phyloP scores from a whole-genome alignment of 306 rosid genomes.

The Herpetospermum pedunculosum region DNA sequence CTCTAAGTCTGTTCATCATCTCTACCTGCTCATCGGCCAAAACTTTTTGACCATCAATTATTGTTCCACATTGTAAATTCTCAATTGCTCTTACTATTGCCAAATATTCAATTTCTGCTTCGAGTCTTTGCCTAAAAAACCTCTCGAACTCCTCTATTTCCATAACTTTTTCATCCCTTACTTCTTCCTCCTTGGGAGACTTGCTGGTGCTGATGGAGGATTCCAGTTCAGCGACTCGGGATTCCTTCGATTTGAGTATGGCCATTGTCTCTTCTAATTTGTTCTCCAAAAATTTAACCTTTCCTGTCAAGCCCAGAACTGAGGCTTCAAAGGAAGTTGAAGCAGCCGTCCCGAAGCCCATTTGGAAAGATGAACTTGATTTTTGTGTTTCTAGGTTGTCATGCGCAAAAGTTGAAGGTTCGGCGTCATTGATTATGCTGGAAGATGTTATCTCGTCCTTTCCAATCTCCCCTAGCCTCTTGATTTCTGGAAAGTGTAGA shows the following conservation, averaged over 20 bases:
- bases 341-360: conserved; percentile 29
- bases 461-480: conserved; percentile 51
- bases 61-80: conserved; percentile 28
- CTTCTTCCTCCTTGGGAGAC: conserved; percentile 32
- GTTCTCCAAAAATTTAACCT: conserved; percentile 38
- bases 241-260: conserved; percentile 35
- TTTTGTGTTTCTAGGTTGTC: conserved; percentile 24
- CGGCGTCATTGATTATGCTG: conserved; percentile 28
- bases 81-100: conserved; percentile 28
- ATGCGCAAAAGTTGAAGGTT: conserved; percentile 23
- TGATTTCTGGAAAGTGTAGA: conserved; percentile 49
- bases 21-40: conserved; percentile 36
- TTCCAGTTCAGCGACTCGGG: conserved; percentile 57
- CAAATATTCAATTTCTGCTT: conserved; percentile 61
- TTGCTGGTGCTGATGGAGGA: conserved; percentile 28
- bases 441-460: conserved; percentile 29
- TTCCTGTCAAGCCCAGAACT: conserved; percentile 40
- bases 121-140: conserved; percentile 49
- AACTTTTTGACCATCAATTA: conserved; percentile 40
- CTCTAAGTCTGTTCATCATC: conserved; percentile 35
- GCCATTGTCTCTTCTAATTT: conserved; percentile 36
- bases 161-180: conserved; percentile 21
- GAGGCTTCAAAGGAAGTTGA: conserved; percentile 40
- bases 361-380: conserved; percentile 24
- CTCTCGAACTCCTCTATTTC: conserved; percentile 40